Base-by-base conservation (phyloP, 108 stramenopile species). In the Cyclotella cryptica region DNA sequence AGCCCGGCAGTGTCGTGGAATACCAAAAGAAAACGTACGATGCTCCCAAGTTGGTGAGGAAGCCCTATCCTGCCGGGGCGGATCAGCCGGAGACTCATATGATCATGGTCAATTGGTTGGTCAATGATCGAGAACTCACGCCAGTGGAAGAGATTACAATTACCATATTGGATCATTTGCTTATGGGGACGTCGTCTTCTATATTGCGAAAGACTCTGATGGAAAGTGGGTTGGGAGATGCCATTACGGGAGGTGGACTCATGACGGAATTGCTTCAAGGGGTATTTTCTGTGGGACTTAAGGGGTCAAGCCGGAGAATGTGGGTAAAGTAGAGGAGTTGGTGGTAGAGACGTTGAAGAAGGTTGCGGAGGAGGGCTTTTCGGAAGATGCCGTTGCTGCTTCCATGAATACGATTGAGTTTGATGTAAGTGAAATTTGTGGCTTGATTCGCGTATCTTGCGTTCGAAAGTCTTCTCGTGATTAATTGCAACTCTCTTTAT, bases 401-500 rank as follows among this genome's bases (percentile, higher is more conserved):
- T 90, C 92, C 13, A 87, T 99, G 89, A 99, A 97, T 77, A 93
- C 97, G n/a, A 88, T 95, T 71, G 97, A 99, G 81, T 99, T 99
- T 71, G 72, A 78, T 30, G 81, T 83, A 51, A 60, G 81, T 68
- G 51, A 17, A 19, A 19, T 6, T 68, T 6, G 57, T 22, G 14
- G 78, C 24, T 1, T 27, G 24, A 1, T 26, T 22, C 12, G 30
- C 19, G 4, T 35, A 5, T 35, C 99, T 99, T 80, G 98, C 98
- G 0, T 35, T 35, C 35, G 2, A 2, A 35, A 35, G 6, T 5
- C 35, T 35, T 2, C 6, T 35, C 6, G 35, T 35, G 35, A 35
- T 6, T 2, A 35, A 6, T 19, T 62, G 43, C 17, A 3, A 28
- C 14, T 15, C 10, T 70, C 7, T 12, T 28, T 46, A 52, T 47